Evolutionary conservation across 371 early-diverging fungal genomes (phyloP), one percentile per base, ranked within the genome.

Genomic region (Mucor circinelloides): DNA sequence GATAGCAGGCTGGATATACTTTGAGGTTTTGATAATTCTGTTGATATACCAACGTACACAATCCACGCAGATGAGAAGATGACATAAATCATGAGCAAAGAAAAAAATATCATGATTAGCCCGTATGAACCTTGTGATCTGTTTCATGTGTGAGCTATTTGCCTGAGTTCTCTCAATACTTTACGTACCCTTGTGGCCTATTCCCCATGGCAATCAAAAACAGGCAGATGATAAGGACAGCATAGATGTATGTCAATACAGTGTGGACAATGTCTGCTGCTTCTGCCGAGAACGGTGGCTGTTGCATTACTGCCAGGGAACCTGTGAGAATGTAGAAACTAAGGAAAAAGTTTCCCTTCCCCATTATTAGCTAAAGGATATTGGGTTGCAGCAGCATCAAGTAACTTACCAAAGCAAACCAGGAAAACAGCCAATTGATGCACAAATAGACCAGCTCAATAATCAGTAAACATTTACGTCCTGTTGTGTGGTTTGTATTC

Each of bases 181-280:
- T 55, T 17, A 31, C 59, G 19, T 60, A 78, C 74, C 93, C 93
- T 77, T 93, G 92, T 30, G 94, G 95, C 34, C 93, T 81, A 69
- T 94, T 94, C 38, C 95, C 95, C 77, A 94, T 81, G 10, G 92
- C 73, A 62, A 86, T 78, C 57, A 94, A 78, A 69, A 94, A 91
- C 48, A 87, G 78, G 5, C 84, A 73, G 36, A 90, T 78, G 6
- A 79, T 64, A 12, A 79, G 32, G 0, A 74, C 73, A 13, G 67
- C 68, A 74, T 94, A 94, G 23, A 90, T 69, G 60, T 84, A 84
- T 17, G 80, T 78, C 31, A 90, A 68, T 4, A 87, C 71, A 13
- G 66, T 76, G 65, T 87, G 85, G 17, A 88, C 58, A 46, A 76
- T 31, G 17, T 76, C 57, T 19, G 76, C 80, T 21, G 71, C 64